Percentiles rank a stretch among this genome's conserved stretches.
Conservation (phyloP, 768 basidiomycete species). For the Mycena capillaripes region DNA sequence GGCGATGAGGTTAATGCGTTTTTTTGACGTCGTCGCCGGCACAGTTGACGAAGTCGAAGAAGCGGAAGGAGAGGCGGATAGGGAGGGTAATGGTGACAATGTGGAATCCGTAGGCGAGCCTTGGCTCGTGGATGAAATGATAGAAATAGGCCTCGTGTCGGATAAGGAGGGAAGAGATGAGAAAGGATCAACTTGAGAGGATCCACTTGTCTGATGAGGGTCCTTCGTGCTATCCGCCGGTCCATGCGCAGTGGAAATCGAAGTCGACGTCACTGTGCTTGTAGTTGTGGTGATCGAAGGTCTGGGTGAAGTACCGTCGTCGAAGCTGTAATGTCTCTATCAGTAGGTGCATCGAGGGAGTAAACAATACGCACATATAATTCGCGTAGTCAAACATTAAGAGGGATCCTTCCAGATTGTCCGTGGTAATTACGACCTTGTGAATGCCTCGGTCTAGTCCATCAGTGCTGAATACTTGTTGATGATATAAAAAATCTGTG, state of each 20-base stretch:
- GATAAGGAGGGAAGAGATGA: background rate
- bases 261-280: background rate
- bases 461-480: background rate
- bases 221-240: too few relatives aligned
- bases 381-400: conserved; percentile 24
- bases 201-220: too few relatives aligned
- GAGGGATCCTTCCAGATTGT: conserved; percentile 14
- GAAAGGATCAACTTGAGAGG: background rate
- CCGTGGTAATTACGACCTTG: conserved; percentile 13
- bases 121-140: background rate
- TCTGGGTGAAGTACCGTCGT: background rate
- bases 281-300: background rate
- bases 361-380: conserved; percentile 14
- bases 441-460: conserved; percentile 6
- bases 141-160: background rate
- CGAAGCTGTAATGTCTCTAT: background rate
- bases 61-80: background rate
- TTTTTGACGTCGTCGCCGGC: background rate
- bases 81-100: background rate
- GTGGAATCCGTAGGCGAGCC: background rate
- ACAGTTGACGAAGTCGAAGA: background rate
- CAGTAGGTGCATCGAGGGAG: background rate
- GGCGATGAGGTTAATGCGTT: background rate
- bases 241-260: background rate
- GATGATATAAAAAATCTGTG: conserved; percentile 3